These are phyloP conservation scores for Torrubiella hemipterigena DNA, from an alignment of 2,329 filamentous ascomycete species.

Conservation along the genomic window DNA sequence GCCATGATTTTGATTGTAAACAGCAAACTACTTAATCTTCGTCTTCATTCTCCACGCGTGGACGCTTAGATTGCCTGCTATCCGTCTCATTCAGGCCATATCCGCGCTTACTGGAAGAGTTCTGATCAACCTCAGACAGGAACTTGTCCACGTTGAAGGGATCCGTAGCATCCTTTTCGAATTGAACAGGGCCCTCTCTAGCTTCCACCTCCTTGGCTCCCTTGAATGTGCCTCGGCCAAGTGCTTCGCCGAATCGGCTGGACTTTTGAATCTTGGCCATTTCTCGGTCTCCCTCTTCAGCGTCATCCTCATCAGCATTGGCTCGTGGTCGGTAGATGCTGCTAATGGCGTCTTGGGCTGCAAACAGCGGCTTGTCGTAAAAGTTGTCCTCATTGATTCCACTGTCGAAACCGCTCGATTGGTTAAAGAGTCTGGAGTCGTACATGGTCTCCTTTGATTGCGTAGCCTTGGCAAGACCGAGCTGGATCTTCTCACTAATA, in stretches of 20 bases:
- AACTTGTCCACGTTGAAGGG: slow-evolving; percentile 94
- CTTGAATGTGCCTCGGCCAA: slow-evolving; percentile 86
- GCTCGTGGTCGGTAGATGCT: slow-evolving; percentile 82
- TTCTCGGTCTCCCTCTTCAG: slow-evolving; percentile 67
- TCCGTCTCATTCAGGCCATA: slow-evolving; percentile 63
- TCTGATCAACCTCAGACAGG: slow-evolving; percentile 65
- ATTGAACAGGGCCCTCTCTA: slow-evolving; percentile 86
- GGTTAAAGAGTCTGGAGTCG: slow-evolving; percentile 90
- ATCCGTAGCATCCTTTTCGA: slow-evolving; percentile 77
- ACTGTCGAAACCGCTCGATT: slow-evolving; percentile 77
- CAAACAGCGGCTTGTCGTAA: slow-evolving; percentile 95
- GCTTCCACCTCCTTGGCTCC: slow-evolving; percentile 74
- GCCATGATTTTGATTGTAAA: slow-evolving; percentile 3
- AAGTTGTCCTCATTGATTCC: slow-evolving; percentile 97
- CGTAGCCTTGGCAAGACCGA: slow-evolving; percentile 90
- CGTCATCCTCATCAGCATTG: slow-evolving; percentile 64
- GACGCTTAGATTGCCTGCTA: slow-evolving; percentile 54
- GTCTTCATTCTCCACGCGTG: slow-evolving; percentile 64
- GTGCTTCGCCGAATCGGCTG: slow-evolving; percentile 70
- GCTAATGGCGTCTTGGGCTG: slow-evolving; percentile 86
- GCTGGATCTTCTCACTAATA: slow-evolving; percentile 91
- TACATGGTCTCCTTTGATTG: slow-evolving; percentile 92
- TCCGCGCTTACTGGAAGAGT: slow-evolving; percentile 54
- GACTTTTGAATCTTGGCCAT: slow-evolving; percentile 82
- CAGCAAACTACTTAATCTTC: slow-evolving; percentile 20